Evolutionary conservation across 495 filamentous ascomycete genomes (phyloP).

Genomic region (Neurospora sublineolata): DNA sequence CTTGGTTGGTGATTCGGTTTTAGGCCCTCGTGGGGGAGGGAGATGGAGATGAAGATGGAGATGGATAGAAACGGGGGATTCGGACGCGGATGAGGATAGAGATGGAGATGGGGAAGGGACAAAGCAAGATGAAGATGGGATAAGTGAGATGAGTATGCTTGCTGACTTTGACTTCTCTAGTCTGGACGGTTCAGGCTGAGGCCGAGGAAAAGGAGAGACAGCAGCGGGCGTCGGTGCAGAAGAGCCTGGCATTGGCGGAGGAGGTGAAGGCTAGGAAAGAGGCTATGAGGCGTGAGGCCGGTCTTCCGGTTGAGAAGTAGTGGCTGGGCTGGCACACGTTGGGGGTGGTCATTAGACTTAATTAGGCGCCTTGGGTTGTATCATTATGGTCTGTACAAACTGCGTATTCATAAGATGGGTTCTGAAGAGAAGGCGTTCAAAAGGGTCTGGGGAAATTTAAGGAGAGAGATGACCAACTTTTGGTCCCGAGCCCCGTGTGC

Average conservation of each 20-base stretch:
- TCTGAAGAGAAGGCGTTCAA: neutral
- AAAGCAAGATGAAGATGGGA: neutral
- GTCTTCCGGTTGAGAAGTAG: slow-evolving; percentile 12
- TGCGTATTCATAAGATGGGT: neutral
- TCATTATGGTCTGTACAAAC: neutral
- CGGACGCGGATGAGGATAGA: neutral
- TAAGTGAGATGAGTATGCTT: neutral
- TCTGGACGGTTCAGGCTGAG: slow-evolving; percentile 64
- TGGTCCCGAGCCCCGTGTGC: neutral
- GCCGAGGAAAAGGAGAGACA: slow-evolving; percentile 42
- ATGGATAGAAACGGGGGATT: slow-evolving; percentile 5
- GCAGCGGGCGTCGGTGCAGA: slow-evolving; percentile 22
- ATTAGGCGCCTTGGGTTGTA: neutral
- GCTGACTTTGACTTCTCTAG: slow-evolving; percentile 18
- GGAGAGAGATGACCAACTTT: neutral
- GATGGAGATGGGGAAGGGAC: neutral
- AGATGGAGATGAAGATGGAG: neutral
- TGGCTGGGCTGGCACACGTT: neutral
- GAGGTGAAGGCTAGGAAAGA: slow-evolving; percentile 53
- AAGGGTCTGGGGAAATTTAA: neutral
- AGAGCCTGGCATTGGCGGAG: slow-evolving; percentile 38
- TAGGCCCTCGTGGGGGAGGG: neutral
- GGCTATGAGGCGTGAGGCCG: slow-evolving; percentile 43
- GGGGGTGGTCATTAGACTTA: neutral
- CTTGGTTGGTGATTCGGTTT: neutral